Evolutionary conservation across 306 rosid species (phyloP).

Genomic region (Abrus precatorius): DNA sequence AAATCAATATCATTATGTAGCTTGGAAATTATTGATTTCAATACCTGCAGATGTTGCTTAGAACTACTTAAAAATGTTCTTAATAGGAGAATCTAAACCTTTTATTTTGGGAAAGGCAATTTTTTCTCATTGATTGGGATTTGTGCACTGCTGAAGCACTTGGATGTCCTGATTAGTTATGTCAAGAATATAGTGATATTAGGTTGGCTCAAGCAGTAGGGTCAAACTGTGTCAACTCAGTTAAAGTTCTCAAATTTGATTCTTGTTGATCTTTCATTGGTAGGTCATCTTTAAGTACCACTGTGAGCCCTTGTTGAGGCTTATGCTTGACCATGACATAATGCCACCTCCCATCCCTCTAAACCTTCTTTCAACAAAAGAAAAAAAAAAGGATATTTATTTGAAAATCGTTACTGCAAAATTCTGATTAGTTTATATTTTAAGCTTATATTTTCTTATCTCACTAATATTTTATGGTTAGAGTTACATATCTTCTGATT

Average conservation of each 20-base stretch:
- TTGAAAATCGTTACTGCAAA: slow-evolving; percentile 26
- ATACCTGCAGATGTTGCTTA: slow-evolving; percentile 28
- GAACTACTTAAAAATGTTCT: slow-evolving; percentile 26
- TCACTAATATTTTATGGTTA: slow-evolving; percentile 30
- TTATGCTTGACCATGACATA: slow-evolving; percentile 23
- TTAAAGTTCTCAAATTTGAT: too few species aligned
- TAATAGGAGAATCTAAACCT: slow-evolving; percentile 27
- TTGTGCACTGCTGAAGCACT: slow-evolving; percentile 23
- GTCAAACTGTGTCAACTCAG: slow-evolving; percentile 25
- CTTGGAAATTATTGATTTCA: slow-evolving; percentile 25
- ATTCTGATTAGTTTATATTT: slow-evolving; percentile 20
- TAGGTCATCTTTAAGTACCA: too few species aligned
- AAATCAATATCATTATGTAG: slow-evolving; percentile 33
- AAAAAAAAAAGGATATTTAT: slow-evolving; percentile 19
- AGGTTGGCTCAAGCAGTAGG: slow-evolving; percentile 42
- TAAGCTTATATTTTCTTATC: slow-evolving; percentile 42
- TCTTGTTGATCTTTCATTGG: too few species aligned
- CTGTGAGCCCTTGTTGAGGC: slow-evolving; percentile 9
- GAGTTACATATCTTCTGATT: slow-evolving; percentile 16
- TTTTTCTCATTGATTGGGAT: slow-evolving; percentile 30
- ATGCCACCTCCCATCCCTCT: neutral
- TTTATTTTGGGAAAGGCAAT: slow-evolving; percentile 13
- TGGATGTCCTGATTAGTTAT: slow-evolving; percentile 32
- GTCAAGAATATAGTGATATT: slow-evolving; percentile 18
- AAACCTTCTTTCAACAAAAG: slow-evolving; percentile 7